These are phyloP conservation scores for Elsinoe batatas DNA, from an alignment of 2,329 filamentous ascomycete genomes.

Conservation along the genomic window DNA sequence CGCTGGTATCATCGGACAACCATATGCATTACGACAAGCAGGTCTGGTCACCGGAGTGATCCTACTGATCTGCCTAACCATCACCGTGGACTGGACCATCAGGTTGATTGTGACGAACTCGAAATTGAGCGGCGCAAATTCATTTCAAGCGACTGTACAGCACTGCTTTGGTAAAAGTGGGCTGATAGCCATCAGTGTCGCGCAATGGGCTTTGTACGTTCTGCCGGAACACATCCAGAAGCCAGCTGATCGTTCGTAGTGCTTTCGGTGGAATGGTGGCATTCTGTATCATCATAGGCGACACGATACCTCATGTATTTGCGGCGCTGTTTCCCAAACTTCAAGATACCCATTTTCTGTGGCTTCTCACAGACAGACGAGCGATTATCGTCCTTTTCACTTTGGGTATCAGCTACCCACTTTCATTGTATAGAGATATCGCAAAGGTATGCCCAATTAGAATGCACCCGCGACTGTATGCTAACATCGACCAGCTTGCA, in stretches of 20 bases:
- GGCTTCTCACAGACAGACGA: slow-evolving; percentile 69
- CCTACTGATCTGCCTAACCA: slow-evolving; percentile 67
- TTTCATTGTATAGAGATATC: slow-evolving; percentile 93
- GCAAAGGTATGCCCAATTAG: slow-evolving; percentile 58
- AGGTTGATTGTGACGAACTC: slow-evolving; percentile 94
- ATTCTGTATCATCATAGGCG: slow-evolving; percentile 94
- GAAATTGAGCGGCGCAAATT: slow-evolving; percentile 87
- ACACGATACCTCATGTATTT: slow-evolving; percentile 88
- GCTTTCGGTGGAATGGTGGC: slow-evolving; percentile 98
- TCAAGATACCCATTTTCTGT: slow-evolving; percentile 61
- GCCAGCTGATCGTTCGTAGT: slow-evolving; percentile 26
- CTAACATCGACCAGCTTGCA: slow-evolving; percentile 53
- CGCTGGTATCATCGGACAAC: slow-evolving; percentile 65
- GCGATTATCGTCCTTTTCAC: slow-evolving; percentile 84
- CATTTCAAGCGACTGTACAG: slow-evolving; percentile 92
- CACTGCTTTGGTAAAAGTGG: slow-evolving; percentile 86
- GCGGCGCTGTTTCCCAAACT: slow-evolving; percentile 71
- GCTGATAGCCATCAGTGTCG: slow-evolving; percentile 78
- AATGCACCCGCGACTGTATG: slow-evolving; percentile 6
- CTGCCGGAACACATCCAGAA: not conserved
- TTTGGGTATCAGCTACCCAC: slow-evolving; percentile 74
- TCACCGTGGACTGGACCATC: slow-evolving; percentile 95
- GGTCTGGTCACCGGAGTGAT: slow-evolving; percentile 71
- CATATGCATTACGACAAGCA: slow-evolving; percentile 91
- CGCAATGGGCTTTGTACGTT: slow-evolving; percentile 81